These are phyloP conservation scores for Alternaria alternata DNA, from an alignment of 2,329 filamentous ascomycete species.

Conservation along the genomic window DNA sequence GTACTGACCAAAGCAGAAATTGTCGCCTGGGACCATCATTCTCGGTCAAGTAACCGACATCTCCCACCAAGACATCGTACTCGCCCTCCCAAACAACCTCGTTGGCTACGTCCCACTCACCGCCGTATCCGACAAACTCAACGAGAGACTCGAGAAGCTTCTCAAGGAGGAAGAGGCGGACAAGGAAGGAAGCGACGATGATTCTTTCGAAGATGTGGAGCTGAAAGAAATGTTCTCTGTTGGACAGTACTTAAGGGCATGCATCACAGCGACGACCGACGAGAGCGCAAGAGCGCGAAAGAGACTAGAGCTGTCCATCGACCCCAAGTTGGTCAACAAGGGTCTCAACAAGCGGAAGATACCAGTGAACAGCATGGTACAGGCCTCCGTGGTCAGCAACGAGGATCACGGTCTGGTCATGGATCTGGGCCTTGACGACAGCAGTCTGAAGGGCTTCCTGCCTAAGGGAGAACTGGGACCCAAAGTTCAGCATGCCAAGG, in stretches of 20 bases:
- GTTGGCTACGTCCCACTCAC: constrained; percentile 89
- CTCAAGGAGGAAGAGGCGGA: constrained; percentile 69
- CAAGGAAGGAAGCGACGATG: constrained; percentile 60
- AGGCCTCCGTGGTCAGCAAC: constrained; percentile 88
- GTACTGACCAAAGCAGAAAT: constrained; percentile 64
- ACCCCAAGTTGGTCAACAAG: constrained; percentile 79
- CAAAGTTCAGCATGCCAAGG: constrained; percentile 68
- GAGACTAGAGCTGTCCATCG: constrained; percentile 85
- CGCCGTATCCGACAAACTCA: constrained; percentile 85
- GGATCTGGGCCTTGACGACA: constrained; percentile 80
- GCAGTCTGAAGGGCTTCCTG: constrained; percentile 80
- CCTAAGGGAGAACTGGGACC: constrained; percentile 81
- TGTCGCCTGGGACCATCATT: constrained; percentile 85
- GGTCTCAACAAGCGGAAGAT: constrained; percentile 77
- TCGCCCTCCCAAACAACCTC: constrained; percentile 92
- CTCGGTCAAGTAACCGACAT: constrained; percentile 87
- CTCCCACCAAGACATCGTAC: constrained; percentile 77
- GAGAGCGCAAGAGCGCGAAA: constrained; percentile 74
- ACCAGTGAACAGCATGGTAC: constrained; percentile 77
- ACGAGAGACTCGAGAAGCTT: constrained; percentile 73
- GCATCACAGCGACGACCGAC: constrained; percentile 79
- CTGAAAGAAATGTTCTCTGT: constrained; percentile 77
- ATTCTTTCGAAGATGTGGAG: constrained; percentile 68
- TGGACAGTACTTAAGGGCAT: constrained; percentile 88
- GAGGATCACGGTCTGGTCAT: constrained; percentile 96